Conservation (phyloP, 2,329 filamentous ascomycete species). For the Atkinsonella hypoxylon region DNA sequence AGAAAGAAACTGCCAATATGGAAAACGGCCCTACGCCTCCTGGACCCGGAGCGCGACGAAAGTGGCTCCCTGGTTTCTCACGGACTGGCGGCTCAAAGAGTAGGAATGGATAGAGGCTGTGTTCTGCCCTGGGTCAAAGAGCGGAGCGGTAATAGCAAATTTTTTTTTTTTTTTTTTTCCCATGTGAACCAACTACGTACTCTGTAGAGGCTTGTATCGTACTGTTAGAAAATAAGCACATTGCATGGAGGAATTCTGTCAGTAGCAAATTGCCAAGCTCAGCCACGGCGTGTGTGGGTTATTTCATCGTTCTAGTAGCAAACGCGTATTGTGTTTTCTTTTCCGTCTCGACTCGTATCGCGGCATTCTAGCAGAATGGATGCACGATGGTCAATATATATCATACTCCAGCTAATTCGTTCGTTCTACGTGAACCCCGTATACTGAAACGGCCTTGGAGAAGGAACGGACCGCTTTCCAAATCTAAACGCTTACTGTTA, state of each 20-base stretch:
- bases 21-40: conserved; percentile 7
- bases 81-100: conserved; percentile 14
- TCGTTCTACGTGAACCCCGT: too few species aligned
- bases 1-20: conserved; percentile 1
- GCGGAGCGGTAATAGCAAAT: not conserved
- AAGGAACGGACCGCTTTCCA: too few species aligned
- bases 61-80: conserved; percentile 25
- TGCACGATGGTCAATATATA: conserved; percentile 13
- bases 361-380: not conserved
- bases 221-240: not conserved
- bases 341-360: not conserved
- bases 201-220: not conserved
- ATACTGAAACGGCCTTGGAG: too few species aligned
- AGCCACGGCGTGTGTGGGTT: not conserved
- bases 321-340: conserved; percentile 19
- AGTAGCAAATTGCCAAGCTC: not conserved
- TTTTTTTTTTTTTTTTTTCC: too few species aligned
- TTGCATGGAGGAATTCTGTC: not conserved
- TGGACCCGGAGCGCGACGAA: conserved; percentile 19
- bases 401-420: too few species aligned
- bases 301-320: conserved; percentile 22
- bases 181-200: not conserved
- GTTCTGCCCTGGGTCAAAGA: not conserved
- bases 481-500: too few species aligned
- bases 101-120: conserved; percentile 9